phyloP scores from a whole-genome alignment of 176 grass and related monocot genomes.

The Oryza meridionalis region DNA sequence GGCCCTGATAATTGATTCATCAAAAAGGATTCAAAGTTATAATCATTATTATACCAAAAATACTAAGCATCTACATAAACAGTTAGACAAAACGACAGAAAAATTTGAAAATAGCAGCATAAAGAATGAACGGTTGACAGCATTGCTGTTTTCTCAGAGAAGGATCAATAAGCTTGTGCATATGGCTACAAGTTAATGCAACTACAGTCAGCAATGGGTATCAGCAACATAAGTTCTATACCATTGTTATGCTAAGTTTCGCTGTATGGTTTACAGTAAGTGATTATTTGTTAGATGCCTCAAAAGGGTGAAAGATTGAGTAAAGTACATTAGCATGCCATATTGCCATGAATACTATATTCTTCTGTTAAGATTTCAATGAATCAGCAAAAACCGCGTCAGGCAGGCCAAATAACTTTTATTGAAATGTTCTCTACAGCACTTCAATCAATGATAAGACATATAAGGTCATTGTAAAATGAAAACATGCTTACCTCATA shows the following conservation, averaged over 20 bases:
- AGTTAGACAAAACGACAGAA: background rate
- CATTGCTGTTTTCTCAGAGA: background rate
- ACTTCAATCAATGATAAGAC: conserved; percentile 4
- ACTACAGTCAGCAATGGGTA: background rate
- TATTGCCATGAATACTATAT: background rate
- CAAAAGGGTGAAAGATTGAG: background rate
- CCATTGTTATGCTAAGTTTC: background rate
- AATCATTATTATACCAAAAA: background rate
- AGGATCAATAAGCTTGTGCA: background rate
- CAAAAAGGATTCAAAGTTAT: conserved; percentile 33
- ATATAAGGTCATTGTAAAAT: conserved; percentile 23
- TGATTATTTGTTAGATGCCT: background rate
- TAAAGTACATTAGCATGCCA: background rate
- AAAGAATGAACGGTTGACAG: background rate
- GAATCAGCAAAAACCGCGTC: background rate
- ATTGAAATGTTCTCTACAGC: background rate
- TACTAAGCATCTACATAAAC: background rate
- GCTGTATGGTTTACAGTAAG: background rate
- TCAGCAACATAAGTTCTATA: background rate
- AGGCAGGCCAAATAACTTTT: background rate
- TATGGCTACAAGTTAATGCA: background rate
- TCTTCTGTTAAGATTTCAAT: background rate
- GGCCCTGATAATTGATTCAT: background rate
- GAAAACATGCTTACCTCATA: conserved; percentile 71
- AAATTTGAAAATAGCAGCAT: background rate